phyloP scores from a whole-genome alignment of 352 stramenopile species.

The Albugo laibachii region DNA sequence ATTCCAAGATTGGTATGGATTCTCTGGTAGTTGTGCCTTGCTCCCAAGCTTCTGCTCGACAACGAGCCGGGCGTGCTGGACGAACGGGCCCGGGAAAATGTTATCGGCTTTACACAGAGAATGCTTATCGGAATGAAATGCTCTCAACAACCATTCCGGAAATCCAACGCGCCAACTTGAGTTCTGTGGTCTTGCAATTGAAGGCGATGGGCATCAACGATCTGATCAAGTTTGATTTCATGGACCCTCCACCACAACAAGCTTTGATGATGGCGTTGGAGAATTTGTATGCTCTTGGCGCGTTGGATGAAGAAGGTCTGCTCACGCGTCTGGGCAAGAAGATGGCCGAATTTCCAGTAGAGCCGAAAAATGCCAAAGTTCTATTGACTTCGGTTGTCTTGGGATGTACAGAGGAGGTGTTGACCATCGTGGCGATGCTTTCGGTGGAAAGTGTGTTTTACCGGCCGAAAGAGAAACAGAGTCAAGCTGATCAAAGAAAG shows the following conservation, averaged over 20 bases:
- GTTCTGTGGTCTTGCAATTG: slow-evolving; percentile 95
- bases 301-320: slow-evolving; percentile 93
- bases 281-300: slow-evolving; percentile 92
- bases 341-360: slow-evolving; percentile 99
- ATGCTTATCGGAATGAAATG: slow-evolving; percentile 96
- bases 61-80: slow-evolving; percentile 93
- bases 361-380: slow-evolving; percentile 98
- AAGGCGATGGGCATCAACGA: slow-evolving; percentile 99
- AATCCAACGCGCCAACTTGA: slow-evolving; percentile 98
- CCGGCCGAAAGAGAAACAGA: slow-evolving; percentile 96
- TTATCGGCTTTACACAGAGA: slow-evolving; percentile 98
- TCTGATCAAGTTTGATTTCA: slow-evolving; percentile 98
- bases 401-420: slow-evolving; percentile 94
- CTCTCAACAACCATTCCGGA: slow-evolving; percentile 94
- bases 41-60: slow-evolving; percentile 93
- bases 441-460: slow-evolving; percentile 98
- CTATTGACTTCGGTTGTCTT: slow-evolving; percentile 95
- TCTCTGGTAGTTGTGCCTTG: slow-evolving; percentile 97
- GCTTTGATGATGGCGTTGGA: slow-evolving; percentile 95
- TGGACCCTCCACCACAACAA: slow-evolving; percentile 95
- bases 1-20: slow-evolving; percentile 98
- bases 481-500: slow-evolving; percentile 98
- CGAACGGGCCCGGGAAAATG: slow-evolving; percentile 98
- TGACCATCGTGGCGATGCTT: slow-evolving; percentile 98
- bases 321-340: slow-evolving; percentile 89